Conservation (phyloP, 768 basidiomycete species). For the Tulasnella sp. region DNA sequence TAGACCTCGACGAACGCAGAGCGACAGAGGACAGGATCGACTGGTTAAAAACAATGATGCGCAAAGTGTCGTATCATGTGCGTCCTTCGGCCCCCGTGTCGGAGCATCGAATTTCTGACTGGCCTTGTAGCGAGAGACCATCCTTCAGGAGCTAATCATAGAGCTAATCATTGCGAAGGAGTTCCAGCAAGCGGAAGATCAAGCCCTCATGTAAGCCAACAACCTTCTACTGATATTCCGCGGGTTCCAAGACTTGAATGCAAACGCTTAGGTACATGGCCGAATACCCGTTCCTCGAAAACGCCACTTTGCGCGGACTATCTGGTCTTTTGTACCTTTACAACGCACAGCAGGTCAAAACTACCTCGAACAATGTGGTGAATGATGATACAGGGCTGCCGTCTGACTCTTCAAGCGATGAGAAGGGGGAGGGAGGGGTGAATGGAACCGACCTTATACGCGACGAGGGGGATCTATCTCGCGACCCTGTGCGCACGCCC, state of each 20-base stretch:
- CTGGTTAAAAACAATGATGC: slow-evolving; percentile 56
- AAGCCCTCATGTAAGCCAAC: slow-evolving; percentile 63
- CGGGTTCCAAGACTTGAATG: background rate
- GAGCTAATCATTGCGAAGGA: slow-evolving; percentile 46
- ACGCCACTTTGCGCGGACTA: slow-evolving; percentile 66
- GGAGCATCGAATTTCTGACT: background rate
- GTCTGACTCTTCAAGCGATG: background rate
- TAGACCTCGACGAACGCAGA: slow-evolving; percentile 25
- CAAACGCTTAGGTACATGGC: slow-evolving; percentile 55
- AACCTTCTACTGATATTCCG: background rate
- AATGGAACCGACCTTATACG: background rate
- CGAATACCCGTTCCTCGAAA: slow-evolving; percentile 78
- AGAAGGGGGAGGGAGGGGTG: background rate
- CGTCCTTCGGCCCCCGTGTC: slow-evolving; percentile 19
- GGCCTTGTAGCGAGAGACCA: slow-evolving; percentile 47
- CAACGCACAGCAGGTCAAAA: slow-evolving; percentile 22
- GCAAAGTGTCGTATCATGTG: slow-evolving; percentile 56
- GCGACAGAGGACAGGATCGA: background rate
- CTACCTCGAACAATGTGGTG: background rate
- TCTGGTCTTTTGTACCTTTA: slow-evolving; percentile 62
- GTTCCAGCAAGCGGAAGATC: slow-evolving; percentile 64
- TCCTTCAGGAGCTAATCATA: slow-evolving; percentile 66
- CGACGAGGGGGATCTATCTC: background rate
- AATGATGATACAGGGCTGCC: background rate
- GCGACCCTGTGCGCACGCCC: background rate